Base-by-base conservation (phyloP, 257 asterid genomes). In the Solanum bulbocastanum region DNA sequence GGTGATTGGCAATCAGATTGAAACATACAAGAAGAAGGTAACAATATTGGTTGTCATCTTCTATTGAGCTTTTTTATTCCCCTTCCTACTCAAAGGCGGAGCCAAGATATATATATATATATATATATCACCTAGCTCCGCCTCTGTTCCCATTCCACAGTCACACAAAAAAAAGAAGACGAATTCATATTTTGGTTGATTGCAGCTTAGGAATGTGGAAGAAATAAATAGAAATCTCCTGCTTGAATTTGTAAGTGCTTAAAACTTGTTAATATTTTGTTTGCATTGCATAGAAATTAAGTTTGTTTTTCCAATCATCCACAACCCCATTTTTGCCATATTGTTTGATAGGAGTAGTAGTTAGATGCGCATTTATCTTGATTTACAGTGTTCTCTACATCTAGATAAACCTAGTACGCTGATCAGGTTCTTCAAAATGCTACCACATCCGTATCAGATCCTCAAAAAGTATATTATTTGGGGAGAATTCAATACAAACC, bases 21-120 rank as follows among this genome's bases (percentile, higher is more conserved):
- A 95, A 3, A 96, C 96, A 75, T 84, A 87, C 91, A 95, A 83
- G 94, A 96, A 96, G 87, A 96, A 95, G 99, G 98, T 96, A 90
- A 39, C 3, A 40, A 3, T 69, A 5, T 42, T 40, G 60, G 25
- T 25, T 25, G 1, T 40, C 62, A n/a, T 42, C 13, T 76, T 74
- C 52, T 74, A 74, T 74, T 74, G 83, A 74, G 52, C 32, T 22
- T 74, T 33, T 76, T 58, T 58, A 58, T 60, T 25, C 69, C 13
- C 16, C 16, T 44, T 44, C 52, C 52, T 4, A 44, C 52, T 44
- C 52, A 44, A 44, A 44, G 16, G 52, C 52, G 52, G 16, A 44
- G 6, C 52, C 5, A 44, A 16, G 16, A 12, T 36, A 36, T 5
- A 35, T 35, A 36, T 6, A 36, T 36, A 39, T 39, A 39, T 40